Conservation (phyloP, 345 rosid genomes). For the Eucalyptus erythrocorys region DNA sequence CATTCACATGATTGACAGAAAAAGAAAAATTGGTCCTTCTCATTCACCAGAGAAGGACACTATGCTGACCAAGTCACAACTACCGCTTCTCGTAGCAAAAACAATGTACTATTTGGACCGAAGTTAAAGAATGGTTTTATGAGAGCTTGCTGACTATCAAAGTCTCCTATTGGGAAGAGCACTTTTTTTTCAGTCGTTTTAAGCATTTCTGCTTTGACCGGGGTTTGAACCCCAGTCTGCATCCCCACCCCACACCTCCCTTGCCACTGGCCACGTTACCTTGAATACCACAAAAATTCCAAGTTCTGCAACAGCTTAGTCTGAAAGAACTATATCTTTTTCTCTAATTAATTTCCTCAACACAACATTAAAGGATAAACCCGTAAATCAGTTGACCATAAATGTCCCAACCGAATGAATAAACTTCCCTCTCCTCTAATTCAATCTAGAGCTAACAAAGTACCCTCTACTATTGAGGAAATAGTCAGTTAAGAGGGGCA, state of each 20-base stretch:
- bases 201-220: not conserved
- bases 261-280: not conserved
- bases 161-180: not conserved
- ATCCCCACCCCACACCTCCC: not conserved
- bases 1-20: not conserved
- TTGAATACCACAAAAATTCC: not conserved
- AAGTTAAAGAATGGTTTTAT: not conserved
- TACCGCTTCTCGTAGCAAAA: not conserved
- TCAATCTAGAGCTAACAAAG: not conserved
- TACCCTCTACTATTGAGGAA: not conserved
- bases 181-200: not conserved
- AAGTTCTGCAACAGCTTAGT: not conserved
- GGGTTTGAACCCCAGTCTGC: not conserved
- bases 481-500: not conserved
- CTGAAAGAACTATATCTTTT: not conserved
- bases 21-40: not conserved
- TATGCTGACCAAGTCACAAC: not conserved
- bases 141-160: not conserved
- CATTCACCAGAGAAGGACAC: not conserved
- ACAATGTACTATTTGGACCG: not conserved
- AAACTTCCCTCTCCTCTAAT: not conserved
- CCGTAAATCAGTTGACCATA: not conserved
- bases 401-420: not conserved
- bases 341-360: not conserved
- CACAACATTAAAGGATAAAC: not conserved